These are phyloP conservation scores for Polytolypa hystricis DNA, from an alignment of 2,329 filamentous ascomycete genomes.

Conservation along the genomic window DNA sequence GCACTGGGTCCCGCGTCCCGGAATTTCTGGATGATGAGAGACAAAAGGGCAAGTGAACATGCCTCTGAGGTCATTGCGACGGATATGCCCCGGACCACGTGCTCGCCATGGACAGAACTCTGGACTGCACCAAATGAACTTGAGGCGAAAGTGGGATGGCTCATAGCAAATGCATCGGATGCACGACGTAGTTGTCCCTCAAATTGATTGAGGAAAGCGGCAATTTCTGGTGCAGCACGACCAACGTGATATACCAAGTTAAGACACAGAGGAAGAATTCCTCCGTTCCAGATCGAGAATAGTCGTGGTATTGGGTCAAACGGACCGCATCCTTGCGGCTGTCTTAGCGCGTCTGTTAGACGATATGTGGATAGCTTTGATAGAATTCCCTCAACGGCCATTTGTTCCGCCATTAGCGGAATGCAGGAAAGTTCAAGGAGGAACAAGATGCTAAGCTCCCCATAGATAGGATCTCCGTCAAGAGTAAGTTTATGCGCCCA, in stretches of 20 bases:
- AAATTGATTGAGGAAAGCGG: constrained; percentile 82
- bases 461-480: constrained; percentile 77
- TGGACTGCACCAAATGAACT: constrained; percentile 13
- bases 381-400: constrained; percentile 77
- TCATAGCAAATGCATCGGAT: constrained; percentile 55
- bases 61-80: constrained; percentile 64
- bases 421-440: constrained; percentile 78
- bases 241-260: constrained; percentile 79
- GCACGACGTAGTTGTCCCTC: constrained; percentile 64
- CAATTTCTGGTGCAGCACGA: constrained; percentile 69
- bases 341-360: constrained; percentile 64
- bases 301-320: constrained; percentile 67
- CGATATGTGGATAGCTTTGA: constrained; percentile 69
- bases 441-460: constrained; percentile 81
- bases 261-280: constrained; percentile 74
- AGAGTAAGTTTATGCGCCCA: constrained; percentile 79
- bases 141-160: constrained; percentile 33
- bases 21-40: constrained; percentile 58
- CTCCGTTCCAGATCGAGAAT: constrained; percentile 82
- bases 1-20: constrained; percentile 52
- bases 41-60: constrained; percentile 67
- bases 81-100: constrained; percentile 53
- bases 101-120: constrained; percentile 19
- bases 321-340: constrained; percentile 57
- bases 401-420: constrained; percentile 70